Evolutionary conservation across 179 eudicot species (phyloP).

Genomic region (Vitellaria paradoxa): DNA sequence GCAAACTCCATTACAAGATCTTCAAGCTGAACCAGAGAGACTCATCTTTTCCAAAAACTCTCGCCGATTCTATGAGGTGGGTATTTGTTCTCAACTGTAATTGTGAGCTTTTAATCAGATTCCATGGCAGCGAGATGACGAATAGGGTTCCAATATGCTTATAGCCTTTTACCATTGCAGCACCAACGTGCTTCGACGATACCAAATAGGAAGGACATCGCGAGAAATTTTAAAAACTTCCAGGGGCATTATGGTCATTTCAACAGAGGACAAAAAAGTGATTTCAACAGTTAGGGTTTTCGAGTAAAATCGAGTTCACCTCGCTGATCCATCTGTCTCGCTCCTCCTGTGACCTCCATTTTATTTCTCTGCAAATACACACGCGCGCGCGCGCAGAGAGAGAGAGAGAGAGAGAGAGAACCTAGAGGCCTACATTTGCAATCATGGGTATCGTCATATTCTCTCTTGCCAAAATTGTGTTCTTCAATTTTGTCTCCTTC

Average conservation of each 20-base stretch:
- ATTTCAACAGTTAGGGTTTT: neutral
- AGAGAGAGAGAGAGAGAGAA: neutral
- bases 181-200: neutral
- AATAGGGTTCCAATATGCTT: conserved; percentile 4
- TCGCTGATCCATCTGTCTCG: neutral
- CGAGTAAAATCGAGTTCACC: neutral
- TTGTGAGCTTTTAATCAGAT: conserved; percentile 5
- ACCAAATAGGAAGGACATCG: neutral
- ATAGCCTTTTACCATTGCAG: neutral
- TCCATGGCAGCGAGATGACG: neutral
- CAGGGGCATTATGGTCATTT: neutral
- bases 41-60: neutral
- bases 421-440: neutral
- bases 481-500: neutral
- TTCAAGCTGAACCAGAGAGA: neutral
- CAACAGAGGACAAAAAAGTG: neutral
- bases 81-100: neutral
- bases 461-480: neutral
- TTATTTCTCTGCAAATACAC: too few species aligned
- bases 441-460: neutral
- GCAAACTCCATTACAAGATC: conserved; percentile 24
- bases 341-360: neutral
- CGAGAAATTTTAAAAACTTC: neutral
- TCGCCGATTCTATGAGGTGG: neutral
- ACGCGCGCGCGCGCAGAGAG: too few species aligned